phyloP scores from a whole-genome alignment of 2,329 filamentous ascomycete genomes.

The Colletotrichum eremochloae region DNA sequence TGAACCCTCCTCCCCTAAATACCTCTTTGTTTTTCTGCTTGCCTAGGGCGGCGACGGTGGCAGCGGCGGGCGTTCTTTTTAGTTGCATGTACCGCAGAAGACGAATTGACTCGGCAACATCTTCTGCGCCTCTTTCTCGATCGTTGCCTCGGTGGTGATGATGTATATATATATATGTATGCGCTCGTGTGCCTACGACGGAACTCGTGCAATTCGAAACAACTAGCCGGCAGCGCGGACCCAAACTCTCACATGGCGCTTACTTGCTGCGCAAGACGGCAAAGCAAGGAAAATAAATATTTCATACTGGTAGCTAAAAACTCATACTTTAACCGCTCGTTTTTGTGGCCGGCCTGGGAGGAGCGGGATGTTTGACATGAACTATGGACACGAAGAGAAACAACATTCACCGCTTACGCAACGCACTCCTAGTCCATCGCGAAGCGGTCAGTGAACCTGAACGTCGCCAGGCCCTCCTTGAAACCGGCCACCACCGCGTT shows the following conservation, averaged over 20 bases:
- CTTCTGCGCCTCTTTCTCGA: neutral
- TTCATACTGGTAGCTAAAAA: slow-evolving; percentile 18
- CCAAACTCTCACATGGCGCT: neutral
- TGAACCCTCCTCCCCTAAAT: neutral
- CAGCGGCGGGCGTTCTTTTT: slow-evolving; percentile 16
- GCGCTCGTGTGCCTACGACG: neutral
- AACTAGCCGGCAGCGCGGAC: neutral
- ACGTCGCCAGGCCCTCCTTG: slow-evolving; percentile 71
- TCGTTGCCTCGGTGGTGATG: neutral
- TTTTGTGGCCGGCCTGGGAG: neutral
- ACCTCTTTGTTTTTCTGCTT: slow-evolving; percentile 4
- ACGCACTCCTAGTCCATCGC: slow-evolving; percentile 60
- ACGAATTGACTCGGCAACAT: slow-evolving; percentile 15
- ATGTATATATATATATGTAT: neutral
- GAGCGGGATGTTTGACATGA: neutral
- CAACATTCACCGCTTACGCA: neutral
- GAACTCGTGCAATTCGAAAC: neutral
- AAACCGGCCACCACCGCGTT: slow-evolving; percentile 59
- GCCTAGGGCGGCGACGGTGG: neutral
- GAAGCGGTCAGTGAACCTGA: slow-evolving; percentile 76
- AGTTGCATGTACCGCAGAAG: slow-evolving; percentile 13
- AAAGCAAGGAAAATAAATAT: neutral
- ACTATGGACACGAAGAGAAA: slow-evolving; percentile 33
- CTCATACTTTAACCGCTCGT: neutral
- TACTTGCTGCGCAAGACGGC: neutral